Evolutionary conservation across 495 filamentous ascomycete genomes (phyloP), one percentile per base, ranked within the genome.

Genomic region (Cairneyella variabilis): DNA sequence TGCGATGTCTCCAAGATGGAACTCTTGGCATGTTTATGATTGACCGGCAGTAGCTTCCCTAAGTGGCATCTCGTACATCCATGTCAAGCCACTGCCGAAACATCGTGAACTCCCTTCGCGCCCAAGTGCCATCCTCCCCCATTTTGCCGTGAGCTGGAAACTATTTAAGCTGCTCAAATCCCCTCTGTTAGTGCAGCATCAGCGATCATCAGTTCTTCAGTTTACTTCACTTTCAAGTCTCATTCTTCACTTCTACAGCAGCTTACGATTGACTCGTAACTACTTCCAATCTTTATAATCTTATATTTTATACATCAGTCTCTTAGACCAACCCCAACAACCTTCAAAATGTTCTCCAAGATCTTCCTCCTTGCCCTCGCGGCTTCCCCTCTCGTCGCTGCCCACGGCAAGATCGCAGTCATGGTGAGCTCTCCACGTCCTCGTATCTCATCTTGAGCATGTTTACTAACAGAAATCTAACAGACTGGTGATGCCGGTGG

Each of bases 401-500:
- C 60, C 42, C 60, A 63, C 49, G 60, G 60, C 43, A 63, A 60
- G 57, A 55, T 63, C 46, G 56, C 60, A 36, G 57, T 59, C 53
- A 57, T 60, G 39, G 59, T 62, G 48, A 38, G 58, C 21, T 37
- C 17, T 17, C 26, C 21, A 17, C 10, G 23, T 42, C 39, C 10
- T 5, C 28, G 6, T 17, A 27, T 23, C 48, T n/a, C 23, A 14
- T 6, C 28, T 23, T 14, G 22, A n/a, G 22, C 17, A 55, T 56
- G 28, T 41, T 58, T 55, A 57, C 37, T 2, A 42, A n/a, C n/a
- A n/a, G n/a, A n/a, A n/a, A 25, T 16, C 28, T 26, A n/a, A 21
- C 21, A 62, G 59, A 63, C 53, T 51, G 60, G 60, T 51, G 60
- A 63, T 59, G 51, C 49, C 16, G 60, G 60, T 51, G 60, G 60